phyloP scores from a whole-genome alignment of 768 basidiomycete species.

The Clathrus columnatus region DNA sequence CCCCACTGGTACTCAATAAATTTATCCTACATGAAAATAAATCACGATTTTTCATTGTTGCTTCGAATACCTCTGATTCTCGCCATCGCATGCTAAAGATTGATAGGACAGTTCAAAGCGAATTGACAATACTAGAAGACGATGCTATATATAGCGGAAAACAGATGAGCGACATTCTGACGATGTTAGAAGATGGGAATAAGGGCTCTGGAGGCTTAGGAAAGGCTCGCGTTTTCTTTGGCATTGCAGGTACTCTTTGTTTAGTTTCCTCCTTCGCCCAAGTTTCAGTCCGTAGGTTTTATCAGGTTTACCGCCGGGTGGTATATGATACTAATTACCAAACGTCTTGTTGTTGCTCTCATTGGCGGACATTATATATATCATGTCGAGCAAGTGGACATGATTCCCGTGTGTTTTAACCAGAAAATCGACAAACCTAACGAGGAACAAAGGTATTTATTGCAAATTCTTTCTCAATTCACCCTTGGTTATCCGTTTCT shows the following conservation, averaged over 20 bases:
- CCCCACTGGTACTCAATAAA: slow-evolving; percentile 48
- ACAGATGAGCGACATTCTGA: slow-evolving; percentile 84
- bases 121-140: slow-evolving; percentile 75
- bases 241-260: slow-evolving; percentile 53
- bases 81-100: slow-evolving; percentile 90
- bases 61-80: slow-evolving; percentile 80
- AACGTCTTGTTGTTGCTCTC: slow-evolving; percentile 86
- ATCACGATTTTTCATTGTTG: slow-evolving; percentile 84
- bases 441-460: slow-evolving; percentile 60
- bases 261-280: background rate
- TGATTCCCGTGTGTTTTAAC: slow-evolving; percentile 65
- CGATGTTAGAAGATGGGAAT: slow-evolving; percentile 95
- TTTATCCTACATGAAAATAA: slow-evolving; percentile 92
- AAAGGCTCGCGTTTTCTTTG: slow-evolving; percentile 70
- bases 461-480: background rate
- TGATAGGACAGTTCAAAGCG: slow-evolving; percentile 73
- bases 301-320: slow-evolving; percentile 91
- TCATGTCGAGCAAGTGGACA: slow-evolving; percentile 88
- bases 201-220: slow-evolving; percentile 80
- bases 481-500: background rate
- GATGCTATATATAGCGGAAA: slow-evolving; percentile 79
- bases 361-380: slow-evolving; percentile 95
- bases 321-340: slow-evolving; percentile 89
- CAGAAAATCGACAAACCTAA: slow-evolving; percentile 82
- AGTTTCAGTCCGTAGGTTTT: slow-evolving; percentile 55